phyloP scores from a whole-genome alignment of 2,329 filamentous ascomycete genomes.

The Trichoderma citrinoviride region DNA sequence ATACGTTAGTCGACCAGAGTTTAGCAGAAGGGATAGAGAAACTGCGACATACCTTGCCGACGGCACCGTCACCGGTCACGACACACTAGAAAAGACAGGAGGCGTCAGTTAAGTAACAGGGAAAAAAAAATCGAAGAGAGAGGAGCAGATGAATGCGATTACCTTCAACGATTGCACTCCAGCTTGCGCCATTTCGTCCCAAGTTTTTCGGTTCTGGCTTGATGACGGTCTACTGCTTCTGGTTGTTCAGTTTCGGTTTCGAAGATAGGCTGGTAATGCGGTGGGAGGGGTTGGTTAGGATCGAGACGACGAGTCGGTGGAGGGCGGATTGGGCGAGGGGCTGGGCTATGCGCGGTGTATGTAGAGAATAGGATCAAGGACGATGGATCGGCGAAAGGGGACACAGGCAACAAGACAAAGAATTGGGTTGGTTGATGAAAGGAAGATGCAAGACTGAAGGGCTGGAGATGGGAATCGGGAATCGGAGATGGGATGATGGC shows the following conservation, averaged over 20 bases:
- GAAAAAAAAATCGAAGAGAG: slow-evolving; percentile 15
- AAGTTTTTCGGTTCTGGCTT: slow-evolving; percentile 19
- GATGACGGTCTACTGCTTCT: slow-evolving; percentile 1
- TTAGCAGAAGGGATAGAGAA: slow-evolving; percentile 7
- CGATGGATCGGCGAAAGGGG: not conserved
- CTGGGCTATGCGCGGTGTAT: slow-evolving; percentile 9
- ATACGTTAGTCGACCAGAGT: slow-evolving; percentile 4
- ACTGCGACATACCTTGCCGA: slow-evolving; percentile 73
- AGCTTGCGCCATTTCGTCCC: slow-evolving; percentile 65
- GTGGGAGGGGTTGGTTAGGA: slow-evolving; percentile 13
- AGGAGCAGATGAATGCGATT: slow-evolving; percentile 31
- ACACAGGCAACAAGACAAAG: not conserved
- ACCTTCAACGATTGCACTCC: slow-evolving; percentile 90
- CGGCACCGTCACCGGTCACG: slow-evolving; percentile 97
- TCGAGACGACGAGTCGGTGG: slow-evolving; percentile 15
- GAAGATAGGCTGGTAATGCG: slow-evolving; percentile 3
- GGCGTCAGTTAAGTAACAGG: slow-evolving; percentile 30
- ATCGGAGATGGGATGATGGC: slow-evolving; percentile 24
- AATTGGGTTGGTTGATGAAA: slow-evolving; percentile 6
- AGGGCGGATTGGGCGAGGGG: slow-evolving; percentile 15
- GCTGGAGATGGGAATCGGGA: not conserved
- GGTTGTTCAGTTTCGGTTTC: not conserved
- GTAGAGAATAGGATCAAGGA: not conserved
- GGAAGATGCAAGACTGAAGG: not conserved
- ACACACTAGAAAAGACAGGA: slow-evolving; percentile 67